Evolutionary conservation across 306 rosid species (phyloP).

Genomic region (Bauhinia variegata): DNA sequence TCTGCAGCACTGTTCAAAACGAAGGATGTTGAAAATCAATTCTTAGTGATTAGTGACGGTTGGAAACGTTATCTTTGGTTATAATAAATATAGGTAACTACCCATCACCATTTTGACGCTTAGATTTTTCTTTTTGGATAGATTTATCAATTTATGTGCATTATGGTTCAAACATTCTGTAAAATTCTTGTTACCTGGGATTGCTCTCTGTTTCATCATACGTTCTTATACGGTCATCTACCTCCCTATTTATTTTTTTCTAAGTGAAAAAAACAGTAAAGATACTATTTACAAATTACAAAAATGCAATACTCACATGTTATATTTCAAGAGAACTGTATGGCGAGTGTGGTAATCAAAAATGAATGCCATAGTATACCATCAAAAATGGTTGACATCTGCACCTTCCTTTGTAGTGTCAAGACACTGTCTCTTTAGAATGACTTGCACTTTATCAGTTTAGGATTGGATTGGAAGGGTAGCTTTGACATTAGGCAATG

Average conservation of each 20-base stretch:
- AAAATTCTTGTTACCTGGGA: slow-evolving; percentile 20
- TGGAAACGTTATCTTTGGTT: slow-evolving; percentile 36
- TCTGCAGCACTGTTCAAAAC: slow-evolving; percentile 58
- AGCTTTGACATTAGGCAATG: too few relatives aligned
- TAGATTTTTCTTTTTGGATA: slow-evolving; percentile 39
- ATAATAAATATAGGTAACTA: slow-evolving; percentile 46
- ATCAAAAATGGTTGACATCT: not conserved
- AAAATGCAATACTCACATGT: too few relatives aligned
- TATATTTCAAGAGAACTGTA: not conserved
- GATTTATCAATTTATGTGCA: slow-evolving; percentile 42
- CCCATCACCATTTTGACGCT: slow-evolving; percentile 40
- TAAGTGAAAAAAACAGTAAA: too few relatives aligned
- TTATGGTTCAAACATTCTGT: slow-evolving; percentile 35
- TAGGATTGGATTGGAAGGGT: too few relatives aligned
- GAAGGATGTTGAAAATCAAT: slow-evolving; percentile 52
- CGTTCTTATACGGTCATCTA: not conserved
- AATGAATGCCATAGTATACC: not conserved
- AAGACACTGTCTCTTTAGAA: not conserved
- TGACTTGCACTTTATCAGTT: too few relatives aligned
- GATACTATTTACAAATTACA: too few relatives aligned
- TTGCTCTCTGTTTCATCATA: not conserved
- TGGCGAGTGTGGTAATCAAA: not conserved
- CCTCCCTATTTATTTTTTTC: not conserved
- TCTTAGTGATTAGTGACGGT: slow-evolving; percentile 49
- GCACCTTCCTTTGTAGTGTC: not conserved